Conservation (phyloP, 164 flowering plant genomes). For the Nymphaea thermarum region DNA sequence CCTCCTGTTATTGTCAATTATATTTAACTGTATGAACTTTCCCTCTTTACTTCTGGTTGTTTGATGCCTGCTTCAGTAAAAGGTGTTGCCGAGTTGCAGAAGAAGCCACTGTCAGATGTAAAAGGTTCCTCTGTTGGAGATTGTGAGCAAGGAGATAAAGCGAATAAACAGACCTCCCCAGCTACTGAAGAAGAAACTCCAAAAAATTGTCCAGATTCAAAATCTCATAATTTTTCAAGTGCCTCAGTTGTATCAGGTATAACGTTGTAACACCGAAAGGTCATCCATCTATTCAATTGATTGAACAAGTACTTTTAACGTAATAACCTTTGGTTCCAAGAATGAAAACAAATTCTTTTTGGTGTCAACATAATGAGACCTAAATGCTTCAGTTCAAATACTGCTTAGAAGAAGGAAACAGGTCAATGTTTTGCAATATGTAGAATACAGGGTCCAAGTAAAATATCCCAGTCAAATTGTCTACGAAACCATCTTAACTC, state of each 20-base stretch:
- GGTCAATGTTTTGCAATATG: too few relatives aligned
- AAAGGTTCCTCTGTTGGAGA: conserved; percentile 12
- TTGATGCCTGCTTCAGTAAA: neutral
- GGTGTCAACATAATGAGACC: neutral
- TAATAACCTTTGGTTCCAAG: neutral
- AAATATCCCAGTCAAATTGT: too few relatives aligned
- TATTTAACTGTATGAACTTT: neutral
- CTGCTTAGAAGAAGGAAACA: too few relatives aligned
- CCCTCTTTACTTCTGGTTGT: neutral
- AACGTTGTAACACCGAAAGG: neutral
- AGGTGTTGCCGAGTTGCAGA: conserved; percentile 20
- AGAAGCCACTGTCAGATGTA: conserved; percentile 22
- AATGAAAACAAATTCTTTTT: neutral
- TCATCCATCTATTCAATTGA: neutral
- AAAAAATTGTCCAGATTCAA: conserved; percentile 13
- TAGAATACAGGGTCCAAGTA: too few relatives aligned
- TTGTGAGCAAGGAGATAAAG: conserved; percentile 12
- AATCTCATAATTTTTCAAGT: conserved; percentile 12
- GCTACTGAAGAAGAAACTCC: conserved; percentile 16
- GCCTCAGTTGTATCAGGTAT: conserved; percentile 24
- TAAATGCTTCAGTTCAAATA: too few relatives aligned
- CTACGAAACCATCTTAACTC: too few relatives aligned
- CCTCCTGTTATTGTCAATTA: neutral
- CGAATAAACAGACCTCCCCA: neutral
- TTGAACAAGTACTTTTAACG: neutral